Percentiles rank a stretch among this genome's conserved stretches.
Conservation (phyloP, 2,329 filamentous ascomycete species). For the Immersiporthe knoxdaviesiana region DNA sequence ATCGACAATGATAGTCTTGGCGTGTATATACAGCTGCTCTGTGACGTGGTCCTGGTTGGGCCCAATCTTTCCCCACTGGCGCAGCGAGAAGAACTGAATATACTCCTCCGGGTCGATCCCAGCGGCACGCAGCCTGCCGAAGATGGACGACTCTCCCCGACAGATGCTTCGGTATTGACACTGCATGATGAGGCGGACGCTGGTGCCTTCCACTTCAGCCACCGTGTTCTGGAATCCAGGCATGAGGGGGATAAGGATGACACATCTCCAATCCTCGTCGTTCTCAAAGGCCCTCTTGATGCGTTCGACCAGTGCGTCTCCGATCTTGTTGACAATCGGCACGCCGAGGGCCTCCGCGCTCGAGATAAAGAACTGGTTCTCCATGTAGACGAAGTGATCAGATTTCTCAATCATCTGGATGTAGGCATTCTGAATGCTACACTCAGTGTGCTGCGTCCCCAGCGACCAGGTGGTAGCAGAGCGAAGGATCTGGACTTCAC, state of each 20-base stretch:
- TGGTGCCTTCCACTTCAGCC: constrained; percentile 90
- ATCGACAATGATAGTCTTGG: constrained; percentile 95
- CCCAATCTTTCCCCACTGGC: constrained; percentile 90
- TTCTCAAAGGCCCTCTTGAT: constrained; percentile 84
- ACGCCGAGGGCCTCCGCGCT: constrained; percentile 87
- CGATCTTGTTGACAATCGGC: constrained; percentile 89
- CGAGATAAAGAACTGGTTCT: constrained; percentile 98
- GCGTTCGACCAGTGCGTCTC: constrained; percentile 90
- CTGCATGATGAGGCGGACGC: constrained; percentile 92
- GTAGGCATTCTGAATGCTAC: constrained; percentile 95
- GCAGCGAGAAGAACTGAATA: constrained; percentile 90
- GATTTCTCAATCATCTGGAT: constrained; percentile 93
- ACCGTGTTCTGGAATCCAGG: constrained; percentile 99
- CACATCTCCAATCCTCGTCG: constrained; percentile 85
- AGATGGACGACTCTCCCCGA: constrained; percentile 88
- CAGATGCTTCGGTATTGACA: constrained; percentile 97
- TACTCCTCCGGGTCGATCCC: constrained; percentile 94
- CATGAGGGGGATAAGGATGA: constrained; percentile 91
- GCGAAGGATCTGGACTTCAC: constrained; percentile 92
- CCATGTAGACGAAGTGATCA: constrained; percentile 97
- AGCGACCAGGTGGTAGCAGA: constrained; percentile 92
- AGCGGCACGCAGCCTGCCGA: constrained; percentile 76
- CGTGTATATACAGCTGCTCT: constrained; percentile 97
- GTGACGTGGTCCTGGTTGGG: constrained; percentile 82
- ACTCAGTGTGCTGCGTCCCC: constrained; percentile 83